phyloP scores from a whole-genome alignment of 1,139 yeast genomes.

The Yamadazyma siamensis region DNA sequence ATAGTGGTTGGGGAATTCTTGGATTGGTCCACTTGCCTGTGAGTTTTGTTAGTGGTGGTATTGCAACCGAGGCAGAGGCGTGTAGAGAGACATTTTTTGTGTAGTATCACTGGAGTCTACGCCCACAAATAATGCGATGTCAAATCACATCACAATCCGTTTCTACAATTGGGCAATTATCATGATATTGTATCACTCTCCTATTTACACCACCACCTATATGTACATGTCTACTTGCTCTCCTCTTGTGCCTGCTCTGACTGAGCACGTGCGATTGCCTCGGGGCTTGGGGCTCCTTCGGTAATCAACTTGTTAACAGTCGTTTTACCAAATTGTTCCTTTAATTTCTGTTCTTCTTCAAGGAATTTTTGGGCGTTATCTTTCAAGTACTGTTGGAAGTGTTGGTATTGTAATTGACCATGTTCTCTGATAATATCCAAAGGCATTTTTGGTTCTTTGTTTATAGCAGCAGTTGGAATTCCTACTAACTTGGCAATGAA shows the following conservation, averaged over 20 bases:
- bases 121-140: too few relatives aligned
- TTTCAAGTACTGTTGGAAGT: constrained; percentile 75
- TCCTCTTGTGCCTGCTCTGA: constrained; percentile 28
- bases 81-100: too few relatives aligned
- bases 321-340: constrained; percentile 75
- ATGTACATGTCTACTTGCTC: background rate
- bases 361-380: constrained; percentile 88
- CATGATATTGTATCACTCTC: too few relatives aligned
- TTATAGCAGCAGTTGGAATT: constrained; percentile 44
- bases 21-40: too few relatives aligned
- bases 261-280: constrained; percentile 73
- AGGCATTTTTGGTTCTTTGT: constrained; percentile 76
- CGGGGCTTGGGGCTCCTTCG: constrained; percentile 84
- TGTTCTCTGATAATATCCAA: constrained; percentile 88
- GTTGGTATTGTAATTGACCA: constrained; percentile 86
- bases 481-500: constrained; percentile 60
- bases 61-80: too few relatives aligned
- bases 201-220: too few relatives aligned
- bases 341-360: constrained; percentile 74
- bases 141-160: too few relatives aligned
- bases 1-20: too few relatives aligned
- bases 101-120: too few relatives aligned
- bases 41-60: too few relatives aligned
- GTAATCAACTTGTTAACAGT: constrained; percentile 80
- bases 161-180: too few relatives aligned